A percentile compares a stretch with the other conserved stretches of the same genome.
Evolutionary conservation across 345 rosid genomes (phyloP).

Genomic region (Rhizophora apiculata): DNA sequence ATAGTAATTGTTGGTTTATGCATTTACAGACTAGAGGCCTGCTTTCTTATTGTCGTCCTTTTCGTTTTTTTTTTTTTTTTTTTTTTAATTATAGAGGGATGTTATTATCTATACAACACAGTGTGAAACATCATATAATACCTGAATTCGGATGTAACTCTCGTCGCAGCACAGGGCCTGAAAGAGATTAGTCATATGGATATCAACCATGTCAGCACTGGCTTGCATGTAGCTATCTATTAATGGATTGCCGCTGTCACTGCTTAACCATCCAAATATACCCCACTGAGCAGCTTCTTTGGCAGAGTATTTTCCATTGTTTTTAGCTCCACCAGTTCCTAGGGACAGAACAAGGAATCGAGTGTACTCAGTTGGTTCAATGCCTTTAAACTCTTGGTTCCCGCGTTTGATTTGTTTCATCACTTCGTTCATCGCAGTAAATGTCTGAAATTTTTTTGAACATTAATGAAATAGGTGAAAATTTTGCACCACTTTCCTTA

Average conservation of each 20-base stretch:
- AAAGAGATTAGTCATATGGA: constrained; percentile 47
- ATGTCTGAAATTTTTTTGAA: neutral
- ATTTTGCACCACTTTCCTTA: neutral
- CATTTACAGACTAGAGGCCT: neutral
- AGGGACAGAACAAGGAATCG: constrained; percentile 24
- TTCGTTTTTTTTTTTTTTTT: no score
- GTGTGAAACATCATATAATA: neutral
- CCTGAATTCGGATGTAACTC: constrained; percentile 52
- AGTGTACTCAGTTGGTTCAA: neutral
- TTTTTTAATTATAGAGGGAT: no score
- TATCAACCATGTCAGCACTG: constrained; percentile 62
- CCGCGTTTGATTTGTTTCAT: neutral
- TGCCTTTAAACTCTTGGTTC: neutral
- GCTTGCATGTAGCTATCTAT: constrained; percentile 59
- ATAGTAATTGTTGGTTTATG: neutral
- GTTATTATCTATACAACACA: neutral
- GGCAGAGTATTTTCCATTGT: constrained; percentile 40
- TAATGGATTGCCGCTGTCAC: constrained; percentile 44
- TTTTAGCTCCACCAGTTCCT: constrained; percentile 49
- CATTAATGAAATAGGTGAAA: constrained; percentile 1
- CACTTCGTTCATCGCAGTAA: neutral
- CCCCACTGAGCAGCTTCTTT: constrained; percentile 57
- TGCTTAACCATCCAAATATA: constrained; percentile 54
- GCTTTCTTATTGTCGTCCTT: no score
- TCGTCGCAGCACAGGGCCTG: constrained; percentile 42